Conservation (phyloP, 2,329 filamentous ascomycete genomes). For the Dothideomycetes sp. region DNA sequence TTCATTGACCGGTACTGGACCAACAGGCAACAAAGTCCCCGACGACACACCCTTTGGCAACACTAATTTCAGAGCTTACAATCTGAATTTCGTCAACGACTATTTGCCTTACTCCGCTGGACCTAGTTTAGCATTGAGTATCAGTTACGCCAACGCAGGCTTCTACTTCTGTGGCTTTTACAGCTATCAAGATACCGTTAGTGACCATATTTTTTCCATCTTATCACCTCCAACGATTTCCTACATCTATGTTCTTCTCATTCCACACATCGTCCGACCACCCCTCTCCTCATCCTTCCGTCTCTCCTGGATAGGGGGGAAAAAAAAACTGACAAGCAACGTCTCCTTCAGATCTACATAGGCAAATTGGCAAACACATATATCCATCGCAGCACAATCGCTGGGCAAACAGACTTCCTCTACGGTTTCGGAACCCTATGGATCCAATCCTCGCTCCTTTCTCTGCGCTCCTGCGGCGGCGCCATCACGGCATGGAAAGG, state of each 20-base stretch:
- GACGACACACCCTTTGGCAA: conserved; percentile 55
- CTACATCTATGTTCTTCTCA: too few relatives aligned
- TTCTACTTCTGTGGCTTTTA: conserved; percentile 61
- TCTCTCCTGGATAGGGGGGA: not conserved
- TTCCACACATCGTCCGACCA: too few relatives aligned
- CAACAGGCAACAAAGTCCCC: conserved; percentile 53
- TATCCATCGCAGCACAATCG: conserved; percentile 52
- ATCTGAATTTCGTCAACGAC: conserved; percentile 56
- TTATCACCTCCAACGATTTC: too few relatives aligned
- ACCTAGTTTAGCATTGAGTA: conserved; percentile 50
- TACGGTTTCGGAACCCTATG: conserved; percentile 60
- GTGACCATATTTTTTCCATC: conserved; percentile 26
- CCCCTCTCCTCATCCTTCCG: not conserved
- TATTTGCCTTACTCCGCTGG: conserved; percentile 45
- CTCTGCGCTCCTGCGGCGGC: conserved; percentile 53
- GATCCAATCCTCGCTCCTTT: conserved; percentile 46
- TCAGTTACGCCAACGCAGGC: conserved; percentile 55
- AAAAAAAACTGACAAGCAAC: not conserved
- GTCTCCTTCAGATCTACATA: conserved; percentile 45
- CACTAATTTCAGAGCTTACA: conserved; percentile 55
- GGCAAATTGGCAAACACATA: conserved; percentile 59
- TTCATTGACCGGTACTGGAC: conserved; percentile 51
- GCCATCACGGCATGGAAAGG: conserved; percentile 64
- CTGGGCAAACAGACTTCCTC: conserved; percentile 59
- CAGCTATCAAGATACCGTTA: conserved; percentile 56